Evolutionary conservation across 768 basidiomycete genomes (phyloP).

Genomic region (Suillus decipiens): DNA sequence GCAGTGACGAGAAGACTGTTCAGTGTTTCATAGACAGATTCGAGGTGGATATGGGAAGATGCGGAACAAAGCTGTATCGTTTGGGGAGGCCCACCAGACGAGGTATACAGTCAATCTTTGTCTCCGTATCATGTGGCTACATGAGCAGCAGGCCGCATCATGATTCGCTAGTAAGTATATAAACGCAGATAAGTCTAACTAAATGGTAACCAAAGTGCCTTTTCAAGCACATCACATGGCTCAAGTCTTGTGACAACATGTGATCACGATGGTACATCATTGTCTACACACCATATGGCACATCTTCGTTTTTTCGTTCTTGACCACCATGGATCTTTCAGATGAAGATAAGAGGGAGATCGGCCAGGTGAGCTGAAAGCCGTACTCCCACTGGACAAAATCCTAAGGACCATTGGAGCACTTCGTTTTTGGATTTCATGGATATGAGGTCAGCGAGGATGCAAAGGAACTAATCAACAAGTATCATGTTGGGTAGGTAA

Average conservation of each 20-base stretch:
- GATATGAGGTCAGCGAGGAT: conserved; percentile 50
- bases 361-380: conserved; percentile 41
- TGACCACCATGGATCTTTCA: conserved; percentile 19
- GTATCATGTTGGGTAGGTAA: conserved; percentile 56
- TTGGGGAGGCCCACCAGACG: background rate
- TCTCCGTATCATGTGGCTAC: background rate
- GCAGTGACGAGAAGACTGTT: background rate
- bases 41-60: background rate
- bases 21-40: background rate
- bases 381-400: background rate
- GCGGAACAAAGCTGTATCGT: background rate
- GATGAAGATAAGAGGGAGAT: conserved; percentile 45
- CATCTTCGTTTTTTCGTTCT: background rate
- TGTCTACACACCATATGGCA: background rate
- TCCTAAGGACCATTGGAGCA: conserved; percentile 42
- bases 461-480: conserved; percentile 57
- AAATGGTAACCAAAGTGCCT: background rate
- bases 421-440: conserved; percentile 73
- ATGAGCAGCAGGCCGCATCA: background rate
- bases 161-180: background rate
- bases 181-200: background rate
- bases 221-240: background rate
- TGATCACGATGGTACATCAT: background rate
- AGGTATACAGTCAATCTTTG: background rate
- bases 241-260: background rate